Percentiles rank a stretch among this genome's conserved stretches.
These are phyloP conservation scores for Fusarium nelsonii DNA, from an alignment of 2,329 filamentous ascomycete genomes.

Conservation along the genomic window DNA sequence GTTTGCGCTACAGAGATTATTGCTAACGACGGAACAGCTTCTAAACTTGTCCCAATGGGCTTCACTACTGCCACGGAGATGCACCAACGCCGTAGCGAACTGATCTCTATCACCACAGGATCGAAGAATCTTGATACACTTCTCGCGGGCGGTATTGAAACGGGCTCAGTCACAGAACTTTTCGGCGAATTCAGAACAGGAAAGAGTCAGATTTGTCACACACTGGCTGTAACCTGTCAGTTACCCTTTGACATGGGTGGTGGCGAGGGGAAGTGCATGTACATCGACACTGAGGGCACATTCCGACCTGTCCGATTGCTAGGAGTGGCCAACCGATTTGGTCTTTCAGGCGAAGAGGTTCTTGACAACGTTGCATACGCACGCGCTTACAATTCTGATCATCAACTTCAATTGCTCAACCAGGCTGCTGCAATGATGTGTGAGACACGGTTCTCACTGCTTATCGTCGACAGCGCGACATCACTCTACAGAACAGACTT, in stretches of 20 bases:
- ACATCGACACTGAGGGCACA: constrained; percentile 98
- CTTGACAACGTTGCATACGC: constrained; percentile 99
- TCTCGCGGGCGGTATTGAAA: constrained; percentile 93
- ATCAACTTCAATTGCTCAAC: constrained; percentile 93
- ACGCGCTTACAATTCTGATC: constrained; percentile 97
- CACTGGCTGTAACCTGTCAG: constrained; percentile 97
- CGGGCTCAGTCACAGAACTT: constrained; percentile 96
- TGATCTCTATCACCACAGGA: constrained; percentile 97
- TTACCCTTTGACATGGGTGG: constrained; percentile 99
- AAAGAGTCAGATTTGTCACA: constrained; percentile 99
- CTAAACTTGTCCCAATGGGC: constrained; percentile 97
- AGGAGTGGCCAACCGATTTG: constrained; percentile 93
- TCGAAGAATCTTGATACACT: constrained; percentile 98
- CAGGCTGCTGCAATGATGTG: constrained; percentile 99
- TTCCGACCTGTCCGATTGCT: constrained; percentile 93
- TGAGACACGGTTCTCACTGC: constrained; percentile 94
- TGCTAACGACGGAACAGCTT: constrained; percentile 67
- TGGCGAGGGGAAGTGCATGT: constrained; percentile 97
- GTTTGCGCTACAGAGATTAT: background rate
- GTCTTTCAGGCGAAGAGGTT: constrained; percentile 95
- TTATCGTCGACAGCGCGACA: constrained; percentile 96
- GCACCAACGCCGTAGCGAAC: constrained; percentile 94
- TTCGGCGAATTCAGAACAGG: constrained; percentile 98
- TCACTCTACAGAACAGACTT: constrained; percentile 97
- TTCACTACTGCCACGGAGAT: constrained; percentile 99